Conservation (phyloP, 106 monocot genomes). For the Cymbidium sinense region DNA sequence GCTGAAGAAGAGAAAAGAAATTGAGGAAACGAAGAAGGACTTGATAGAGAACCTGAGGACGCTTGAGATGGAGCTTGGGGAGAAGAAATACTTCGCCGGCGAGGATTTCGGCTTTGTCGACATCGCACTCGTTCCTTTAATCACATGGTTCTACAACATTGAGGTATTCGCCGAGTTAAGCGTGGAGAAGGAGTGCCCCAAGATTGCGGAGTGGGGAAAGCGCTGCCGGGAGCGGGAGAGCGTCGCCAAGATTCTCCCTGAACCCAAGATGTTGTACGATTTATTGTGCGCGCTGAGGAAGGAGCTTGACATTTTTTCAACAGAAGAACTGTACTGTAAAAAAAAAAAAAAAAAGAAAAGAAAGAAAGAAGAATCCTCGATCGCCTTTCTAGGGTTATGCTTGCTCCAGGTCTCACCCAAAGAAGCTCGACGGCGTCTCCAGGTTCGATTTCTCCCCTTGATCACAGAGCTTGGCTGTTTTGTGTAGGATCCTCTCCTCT, state of each 20-base stretch:
- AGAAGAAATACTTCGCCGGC: slow-evolving; percentile 13
- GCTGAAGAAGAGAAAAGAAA: neutral
- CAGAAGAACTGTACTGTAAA: too few relatives aligned
- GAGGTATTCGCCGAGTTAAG: slow-evolving; percentile 14
- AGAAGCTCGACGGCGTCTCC: too few relatives aligned
- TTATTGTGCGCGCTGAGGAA: slow-evolving; percentile 12
- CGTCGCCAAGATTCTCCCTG: slow-evolving; percentile 15
- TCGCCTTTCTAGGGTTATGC: too few relatives aligned
- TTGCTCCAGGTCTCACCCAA: too few relatives aligned
- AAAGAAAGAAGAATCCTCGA: too few relatives aligned
- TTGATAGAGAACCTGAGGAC: too few relatives aligned
- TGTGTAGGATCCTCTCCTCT: too few relatives aligned
- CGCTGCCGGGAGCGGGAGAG: slow-evolving; percentile 15
- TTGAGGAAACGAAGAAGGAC: slow-evolving; percentile 8
- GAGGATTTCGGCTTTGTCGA: slow-evolving; percentile 20
- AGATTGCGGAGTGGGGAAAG: too few relatives aligned
- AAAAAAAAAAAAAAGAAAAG: too few relatives aligned
- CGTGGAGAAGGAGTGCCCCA: slow-evolving; percentile 13
- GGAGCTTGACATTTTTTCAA: too few relatives aligned
- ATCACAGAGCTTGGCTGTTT: too few relatives aligned
- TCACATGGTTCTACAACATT: slow-evolving; percentile 13
- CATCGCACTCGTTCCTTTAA: slow-evolving; percentile 13
- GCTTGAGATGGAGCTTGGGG: slow-evolving; percentile 19
- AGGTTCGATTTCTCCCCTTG: too few relatives aligned
- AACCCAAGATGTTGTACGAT: slow-evolving; percentile 2